phyloP scores from a whole-genome alignment of 139 green algal species.

The Limnomonas spitsbergensis region DNA sequence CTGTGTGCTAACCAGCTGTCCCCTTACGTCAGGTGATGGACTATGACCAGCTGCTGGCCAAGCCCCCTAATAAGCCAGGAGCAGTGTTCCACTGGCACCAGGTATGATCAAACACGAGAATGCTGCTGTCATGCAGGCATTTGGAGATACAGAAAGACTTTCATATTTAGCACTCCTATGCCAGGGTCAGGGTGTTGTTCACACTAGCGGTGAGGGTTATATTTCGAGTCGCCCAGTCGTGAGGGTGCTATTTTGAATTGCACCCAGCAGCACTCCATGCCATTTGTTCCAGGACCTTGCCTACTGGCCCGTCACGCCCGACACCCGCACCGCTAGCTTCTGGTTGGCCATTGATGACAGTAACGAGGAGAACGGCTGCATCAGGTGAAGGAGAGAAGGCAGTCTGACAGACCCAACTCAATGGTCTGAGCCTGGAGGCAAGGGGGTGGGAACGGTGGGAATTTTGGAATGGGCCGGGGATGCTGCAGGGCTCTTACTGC shows the following conservation, averaged over 20 bases:
- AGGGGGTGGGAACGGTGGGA: background rate
- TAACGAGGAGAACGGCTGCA: conserved; percentile 19
- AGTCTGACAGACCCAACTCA: background rate
- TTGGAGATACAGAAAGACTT: background rate
- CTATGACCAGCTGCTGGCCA: conserved; percentile 19
- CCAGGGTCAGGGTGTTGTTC: too few species aligned
- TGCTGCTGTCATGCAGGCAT: conserved; percentile 7
- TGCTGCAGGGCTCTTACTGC: background rate
- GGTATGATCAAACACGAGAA: background rate
- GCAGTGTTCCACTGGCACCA: conserved; percentile 25
- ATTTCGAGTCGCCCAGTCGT: too few species aligned
- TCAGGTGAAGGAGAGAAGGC: conserved; percentile 4
- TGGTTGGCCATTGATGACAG: conserved; percentile 18
- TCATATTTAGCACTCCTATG: too few species aligned
- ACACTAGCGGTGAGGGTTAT: too few species aligned
- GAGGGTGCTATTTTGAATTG: too few species aligned
- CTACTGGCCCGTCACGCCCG: conserved; percentile 16
- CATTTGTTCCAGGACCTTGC: conserved; percentile 21
- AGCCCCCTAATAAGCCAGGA: conserved; percentile 13
- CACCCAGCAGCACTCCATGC: too few species aligned
- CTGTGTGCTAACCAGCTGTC: too few species aligned
- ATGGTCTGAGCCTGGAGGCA: background rate
- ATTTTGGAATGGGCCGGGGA: background rate
- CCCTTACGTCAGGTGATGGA: conserved; percentile 20
- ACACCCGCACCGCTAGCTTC: conserved; percentile 14